Conservation (phyloP, 192 early-diverging fungal species). For the Mortierella claussenii region DNA sequence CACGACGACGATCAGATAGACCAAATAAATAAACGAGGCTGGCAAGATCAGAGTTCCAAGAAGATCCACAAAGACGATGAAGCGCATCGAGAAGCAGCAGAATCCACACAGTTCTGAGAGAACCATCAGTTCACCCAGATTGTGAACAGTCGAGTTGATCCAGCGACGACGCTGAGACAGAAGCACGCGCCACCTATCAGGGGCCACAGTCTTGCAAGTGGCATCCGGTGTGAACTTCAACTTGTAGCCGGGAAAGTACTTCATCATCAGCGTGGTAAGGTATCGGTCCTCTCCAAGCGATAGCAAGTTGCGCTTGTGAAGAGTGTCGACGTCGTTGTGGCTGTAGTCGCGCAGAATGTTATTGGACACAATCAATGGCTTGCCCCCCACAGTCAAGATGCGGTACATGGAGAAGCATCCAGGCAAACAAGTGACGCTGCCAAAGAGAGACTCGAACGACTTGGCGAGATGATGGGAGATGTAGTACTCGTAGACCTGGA, state of each 20-base stretch:
- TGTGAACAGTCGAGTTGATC: conserved; percentile 97
- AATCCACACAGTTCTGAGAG: conserved; percentile 85
- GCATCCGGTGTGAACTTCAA: conserved; percentile 93
- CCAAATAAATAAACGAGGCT: conserved; percentile 85
- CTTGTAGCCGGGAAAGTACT: conserved; percentile 95
- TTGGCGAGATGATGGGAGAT: conserved; percentile 95
- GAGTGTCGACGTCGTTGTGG: conserved; percentile 91
- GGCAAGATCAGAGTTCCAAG: conserved; percentile 92
- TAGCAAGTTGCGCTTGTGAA: conserved; percentile 97
- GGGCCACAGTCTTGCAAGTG: conserved; percentile 93
- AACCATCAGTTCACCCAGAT: conserved; percentile 81
- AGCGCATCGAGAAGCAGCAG: conserved; percentile 95
- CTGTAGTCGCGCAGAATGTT: conserved; percentile 91
- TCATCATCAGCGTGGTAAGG: conserved; percentile 89
- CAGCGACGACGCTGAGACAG: conserved; percentile 96
- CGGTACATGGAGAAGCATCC: conserved; percentile 99
- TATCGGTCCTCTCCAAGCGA: conserved; percentile 98
- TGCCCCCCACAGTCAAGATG: conserved; percentile 82
- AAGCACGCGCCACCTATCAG: conserved; percentile 91
- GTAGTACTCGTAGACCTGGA: conserved; percentile 98
- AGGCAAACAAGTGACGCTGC: conserved; percentile 93
- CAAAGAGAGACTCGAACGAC: conserved; percentile 95
- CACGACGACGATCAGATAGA: conserved; percentile 82
- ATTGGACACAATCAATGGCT: conserved; percentile 88
- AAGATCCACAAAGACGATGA: conserved; percentile 93